Evolutionary conservation across 2,329 filamentous ascomycete species (phyloP), one percentile per base, ranked within the genome.

Genomic region (Fusarium sp.): DNA sequence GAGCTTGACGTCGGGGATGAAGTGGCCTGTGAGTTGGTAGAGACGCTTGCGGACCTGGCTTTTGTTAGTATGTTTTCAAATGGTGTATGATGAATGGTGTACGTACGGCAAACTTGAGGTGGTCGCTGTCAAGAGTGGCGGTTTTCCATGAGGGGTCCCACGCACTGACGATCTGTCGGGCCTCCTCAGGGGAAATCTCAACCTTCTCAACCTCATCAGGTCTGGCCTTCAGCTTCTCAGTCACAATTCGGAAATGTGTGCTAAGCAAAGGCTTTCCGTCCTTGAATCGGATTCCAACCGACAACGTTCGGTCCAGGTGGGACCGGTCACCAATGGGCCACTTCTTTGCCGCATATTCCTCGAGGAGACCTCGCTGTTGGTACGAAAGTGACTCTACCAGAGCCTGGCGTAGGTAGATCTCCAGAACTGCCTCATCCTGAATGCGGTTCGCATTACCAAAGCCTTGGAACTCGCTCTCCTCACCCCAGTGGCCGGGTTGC

Each of bases 11-110:
- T 97, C 95, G 17, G 91, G 83, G 68, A 97, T 83, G 60, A 88
- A 86, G 63, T 89, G 87, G 62, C 93, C 92, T n/a, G 91, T 94
- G 62, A 97, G 83, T 77, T 96, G 91, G 77, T 91, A 88, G 63
- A 94, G 82, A 60, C 93, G 90, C 81, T 97, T 97, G 73, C 89
- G 82, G 68, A 96, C 85, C 94, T 97, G 69, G 21, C n/a, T 19
- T 6, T 42, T 67, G 59, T 75, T 58, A 74, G 68, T 47, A 30
- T 9, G 14, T 1, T 10, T 26, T 2, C 5, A 7, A 19, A n/a
- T 20, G 3, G 14, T 7, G 11, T n/a, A 19, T 24, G 36, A 20
- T 2, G 32, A 9, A 46, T 23, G 34, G 9, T 19, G 38, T 62
- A 84, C 89, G 67, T 85, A 96, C 92, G 57, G 89, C 88, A 81